phyloP scores from a whole-genome alignment of 1,284 basidiomycete genomes.

The Xerocomus nothofagi region DNA sequence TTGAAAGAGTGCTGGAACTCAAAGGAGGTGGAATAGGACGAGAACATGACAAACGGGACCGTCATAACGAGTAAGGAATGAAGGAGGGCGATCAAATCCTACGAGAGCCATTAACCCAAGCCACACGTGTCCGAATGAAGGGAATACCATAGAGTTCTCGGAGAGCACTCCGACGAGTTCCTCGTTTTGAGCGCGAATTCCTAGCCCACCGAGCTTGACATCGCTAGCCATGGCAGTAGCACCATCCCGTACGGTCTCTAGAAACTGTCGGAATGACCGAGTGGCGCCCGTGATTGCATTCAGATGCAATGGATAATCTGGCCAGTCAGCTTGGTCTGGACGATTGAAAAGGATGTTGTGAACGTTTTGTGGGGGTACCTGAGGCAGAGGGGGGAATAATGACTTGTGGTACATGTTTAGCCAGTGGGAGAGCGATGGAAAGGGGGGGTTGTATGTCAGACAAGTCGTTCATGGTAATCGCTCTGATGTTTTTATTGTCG shows the following conservation, averaged over 20 bases:
- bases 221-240: constrained; percentile 57
- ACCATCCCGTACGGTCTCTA: constrained; percentile 50
- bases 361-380: constrained; percentile 49
- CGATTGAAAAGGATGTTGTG: constrained; percentile 57
- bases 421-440: not conserved
- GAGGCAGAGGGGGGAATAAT: constrained; percentile 39
- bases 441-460: not conserved
- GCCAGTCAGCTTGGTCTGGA: constrained; percentile 50
- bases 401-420: constrained; percentile 41
- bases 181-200: constrained; percentile 43
- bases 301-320: constrained; percentile 57
- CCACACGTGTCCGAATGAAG: not conserved
- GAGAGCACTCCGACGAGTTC: constrained; percentile 70
- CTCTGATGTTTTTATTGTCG: constrained; percentile 17
- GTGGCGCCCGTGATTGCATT: constrained; percentile 52
- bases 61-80: constrained; percentile 57
- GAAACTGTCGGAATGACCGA: constrained; percentile 49
- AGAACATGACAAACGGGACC: constrained; percentile 62
- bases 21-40: constrained; percentile 62
- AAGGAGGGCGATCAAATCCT: constrained; percentile 65
- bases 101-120: not conserved
- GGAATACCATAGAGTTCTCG: constrained; percentile 62
- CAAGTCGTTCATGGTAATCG: not conserved
- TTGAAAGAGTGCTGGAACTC: constrained; percentile 62
- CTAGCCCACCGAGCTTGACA: constrained; percentile 52